These are phyloP conservation scores for Ogataea henricii DNA, from an alignment of 805 yeast species.

Conservation along the genomic window DNA sequence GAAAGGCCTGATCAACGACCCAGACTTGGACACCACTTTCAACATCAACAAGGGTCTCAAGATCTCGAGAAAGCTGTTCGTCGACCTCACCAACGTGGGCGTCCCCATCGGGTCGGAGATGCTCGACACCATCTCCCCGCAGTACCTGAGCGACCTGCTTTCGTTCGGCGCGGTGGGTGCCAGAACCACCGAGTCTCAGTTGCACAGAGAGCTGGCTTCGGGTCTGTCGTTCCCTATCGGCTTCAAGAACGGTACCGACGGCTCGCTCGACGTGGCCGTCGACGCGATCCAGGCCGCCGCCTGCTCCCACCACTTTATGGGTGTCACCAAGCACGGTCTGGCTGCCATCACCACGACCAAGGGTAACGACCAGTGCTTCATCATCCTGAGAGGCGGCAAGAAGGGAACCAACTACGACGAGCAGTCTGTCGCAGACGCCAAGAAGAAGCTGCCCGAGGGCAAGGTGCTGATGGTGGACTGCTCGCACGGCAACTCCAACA, in stretches of 20 bases:
- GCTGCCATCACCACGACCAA: slow-evolving; percentile 95
- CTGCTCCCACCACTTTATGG: slow-evolving; percentile 92
- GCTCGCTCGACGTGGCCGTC: slow-evolving; percentile 86
- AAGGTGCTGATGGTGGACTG: slow-evolving; percentile 88
- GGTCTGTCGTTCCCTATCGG: slow-evolving; percentile 99
- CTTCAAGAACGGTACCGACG: slow-evolving; percentile 98
- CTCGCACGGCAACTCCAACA: slow-evolving; percentile 95
- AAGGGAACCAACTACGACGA: slow-evolving; percentile 91
- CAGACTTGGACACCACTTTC: slow-evolving; percentile 89
- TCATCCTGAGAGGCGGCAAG: slow-evolving; percentile 95
- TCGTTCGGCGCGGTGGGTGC: slow-evolving; percentile 99
- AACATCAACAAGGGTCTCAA: slow-evolving; percentile 93
- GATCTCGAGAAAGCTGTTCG: slow-evolving; percentile 81
- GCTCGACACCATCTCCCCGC: slow-evolving; percentile 98
- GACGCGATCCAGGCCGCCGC: slow-evolving; percentile 94
- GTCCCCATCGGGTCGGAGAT: slow-evolving; percentile 96
- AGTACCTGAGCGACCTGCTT: slow-evolving; percentile 85
- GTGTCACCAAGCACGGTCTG: slow-evolving; percentile 95
- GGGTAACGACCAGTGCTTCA: slow-evolving; percentile 93
- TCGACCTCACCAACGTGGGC: slow-evolving; percentile 74
- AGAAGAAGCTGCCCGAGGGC: slow-evolving; percentile 53
- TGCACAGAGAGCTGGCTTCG: slow-evolving; percentile 96
- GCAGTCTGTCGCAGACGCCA: slow-evolving; percentile 72
- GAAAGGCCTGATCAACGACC: slow-evolving; percentile 98
- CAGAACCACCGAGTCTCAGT: slow-evolving; percentile 96